Evolutionary conservation across 805 yeast genomes (phyloP).

Genomic region (Lachancea waltii): DNA sequence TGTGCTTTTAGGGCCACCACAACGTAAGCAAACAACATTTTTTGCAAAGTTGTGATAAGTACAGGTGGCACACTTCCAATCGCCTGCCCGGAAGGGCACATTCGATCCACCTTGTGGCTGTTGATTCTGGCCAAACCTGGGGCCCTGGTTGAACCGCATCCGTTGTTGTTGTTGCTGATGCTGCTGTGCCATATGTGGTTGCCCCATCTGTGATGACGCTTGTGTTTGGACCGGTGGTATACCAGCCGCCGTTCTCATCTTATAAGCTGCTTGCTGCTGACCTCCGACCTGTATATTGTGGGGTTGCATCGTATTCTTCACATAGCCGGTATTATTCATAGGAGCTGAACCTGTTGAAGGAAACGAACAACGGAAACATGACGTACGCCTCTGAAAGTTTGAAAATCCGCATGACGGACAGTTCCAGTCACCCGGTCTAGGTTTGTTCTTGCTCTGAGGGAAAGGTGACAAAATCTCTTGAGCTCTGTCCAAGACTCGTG

Average conservation of each 20-base stretch:
- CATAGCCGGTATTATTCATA: conserved; percentile 26
- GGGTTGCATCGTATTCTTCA: conserved; percentile 9
- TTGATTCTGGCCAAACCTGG: conserved; percentile 11
- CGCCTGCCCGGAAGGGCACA: conserved; percentile 96
- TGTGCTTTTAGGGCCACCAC: conserved; percentile 60
- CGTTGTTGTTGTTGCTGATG: conserved; percentile 17
- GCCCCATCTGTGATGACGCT: conserved; percentile 1
- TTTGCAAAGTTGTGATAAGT: conserved; percentile 90
- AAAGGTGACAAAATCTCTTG: conserved; percentile 77
- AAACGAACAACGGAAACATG: conserved; percentile 87
- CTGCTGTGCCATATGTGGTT: conserved; percentile 17
- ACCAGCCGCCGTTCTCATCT: conserved; percentile 9
- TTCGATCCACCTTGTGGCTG: conserved; percentile 34
- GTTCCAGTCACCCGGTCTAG: conserved; percentile 98
- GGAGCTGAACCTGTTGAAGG: conserved; percentile 75
- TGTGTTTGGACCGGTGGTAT: conserved; percentile 11
- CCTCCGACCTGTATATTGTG: conserved; percentile 12
- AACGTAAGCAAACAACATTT: conserved; percentile 76
- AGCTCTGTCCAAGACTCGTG: conserved; percentile 71
- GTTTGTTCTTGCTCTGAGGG: conserved; percentile 79
- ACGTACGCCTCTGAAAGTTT: conserved; percentile 88
- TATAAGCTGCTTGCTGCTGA: conserved; percentile 9
- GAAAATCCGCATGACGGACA: conserved; percentile 95
- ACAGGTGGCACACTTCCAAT: conserved; percentile 86
- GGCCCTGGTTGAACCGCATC: conserved; percentile 8